Evolutionary conservation across 345 rosid species (phyloP).

Genomic region (Cochlearia excelsa): DNA sequence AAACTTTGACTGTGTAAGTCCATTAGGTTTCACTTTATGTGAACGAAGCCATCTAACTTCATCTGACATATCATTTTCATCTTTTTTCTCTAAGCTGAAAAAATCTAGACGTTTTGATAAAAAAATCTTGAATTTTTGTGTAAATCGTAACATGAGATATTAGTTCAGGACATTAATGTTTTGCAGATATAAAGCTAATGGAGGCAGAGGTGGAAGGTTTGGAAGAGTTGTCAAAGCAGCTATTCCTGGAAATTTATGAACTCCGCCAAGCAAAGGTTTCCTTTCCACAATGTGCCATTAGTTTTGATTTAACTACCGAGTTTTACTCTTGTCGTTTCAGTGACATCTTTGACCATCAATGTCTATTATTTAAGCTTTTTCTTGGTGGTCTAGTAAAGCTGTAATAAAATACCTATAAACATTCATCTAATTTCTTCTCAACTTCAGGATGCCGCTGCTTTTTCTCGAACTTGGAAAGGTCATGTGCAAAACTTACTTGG

Average conservation of each 20-base stretch:
- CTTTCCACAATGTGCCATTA: slow-evolving; percentile 17
- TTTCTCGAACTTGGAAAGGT: slow-evolving; percentile 96
- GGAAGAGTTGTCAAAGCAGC: slow-evolving; percentile 96
- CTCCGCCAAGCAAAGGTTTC: slow-evolving; percentile 95
- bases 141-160: slow-evolving; percentile 1
- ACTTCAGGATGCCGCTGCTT: slow-evolving; percentile 94
- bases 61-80: slow-evolving; percentile 1
- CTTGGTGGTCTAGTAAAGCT: slow-evolving; percentile 12
- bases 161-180: slow-evolving; percentile 8
- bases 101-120: neutral
- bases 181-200: slow-evolving; percentile 70
- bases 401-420: slow-evolving; percentile 7
- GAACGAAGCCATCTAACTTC: slow-evolving; percentile 2
- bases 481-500: slow-evolving; percentile 99
- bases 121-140: neutral
- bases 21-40: slow-evolving; percentile 1
- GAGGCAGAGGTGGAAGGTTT: slow-evolving; percentile 92
- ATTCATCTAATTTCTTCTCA: slow-evolving; percentile 9
- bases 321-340: slow-evolving; percentile 13
- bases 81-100: slow-evolving; percentile 9
- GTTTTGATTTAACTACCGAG: slow-evolving; percentile 5
- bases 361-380: slow-evolving; percentile 13
- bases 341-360: neutral
- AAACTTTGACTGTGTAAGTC: slow-evolving; percentile 1
- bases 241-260: slow-evolving; percentile 94